Evolutionary conservation across 495 filamentous ascomycete species (phyloP), one percentile per base, ranked within the genome.

Genomic region (Coniosporium apollinis): DNA sequence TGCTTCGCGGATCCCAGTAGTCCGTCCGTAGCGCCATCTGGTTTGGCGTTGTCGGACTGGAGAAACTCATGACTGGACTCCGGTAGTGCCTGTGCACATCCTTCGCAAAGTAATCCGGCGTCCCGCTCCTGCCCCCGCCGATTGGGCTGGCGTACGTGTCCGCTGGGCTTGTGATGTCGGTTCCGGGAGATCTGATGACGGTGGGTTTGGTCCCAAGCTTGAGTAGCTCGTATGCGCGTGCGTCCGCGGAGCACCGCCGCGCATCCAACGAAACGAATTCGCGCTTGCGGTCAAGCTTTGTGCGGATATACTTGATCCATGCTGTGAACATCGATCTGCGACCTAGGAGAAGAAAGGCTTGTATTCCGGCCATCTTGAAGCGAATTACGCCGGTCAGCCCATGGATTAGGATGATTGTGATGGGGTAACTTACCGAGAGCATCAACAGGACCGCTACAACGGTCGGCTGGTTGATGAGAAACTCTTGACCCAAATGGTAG

Each of bases 241-340:
- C 61, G 37, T 79, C 72, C 49, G 65, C 59, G 37, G 74, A 68
- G 47, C 71, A 58, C 32, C 66, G 56, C 39, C 71, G 69, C 17
- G 83, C 85, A 44, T 94, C 87, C 15, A 77, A 77, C 10, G 80
- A 86, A 42, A 92, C 83, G 45, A 92, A 96, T 47, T 96, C 89
- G 33, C 59, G 67, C 49, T 60, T 50, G 40, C 40, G 54, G 39
- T 36, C 43, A 37, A 67, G 61, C 38, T 50, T 45, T 15, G 57
- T 44, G 15, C 57, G 55, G 47, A 79, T 56, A 26, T 87, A 50
- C 8, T 87, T 74, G 24, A 65, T 40, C 89, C 89, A 97, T 35
- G 80, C 91, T 11, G 64, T 64, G 33, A 93, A 65, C 72, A 96
- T 91, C 16, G 75, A 76, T 42, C 65, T 70, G 19, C 87, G 79